These are phyloP conservation scores for Oryza glaberrima DNA, from an alignment of 176 grass and related monocot species.

Conservation along the genomic window DNA sequence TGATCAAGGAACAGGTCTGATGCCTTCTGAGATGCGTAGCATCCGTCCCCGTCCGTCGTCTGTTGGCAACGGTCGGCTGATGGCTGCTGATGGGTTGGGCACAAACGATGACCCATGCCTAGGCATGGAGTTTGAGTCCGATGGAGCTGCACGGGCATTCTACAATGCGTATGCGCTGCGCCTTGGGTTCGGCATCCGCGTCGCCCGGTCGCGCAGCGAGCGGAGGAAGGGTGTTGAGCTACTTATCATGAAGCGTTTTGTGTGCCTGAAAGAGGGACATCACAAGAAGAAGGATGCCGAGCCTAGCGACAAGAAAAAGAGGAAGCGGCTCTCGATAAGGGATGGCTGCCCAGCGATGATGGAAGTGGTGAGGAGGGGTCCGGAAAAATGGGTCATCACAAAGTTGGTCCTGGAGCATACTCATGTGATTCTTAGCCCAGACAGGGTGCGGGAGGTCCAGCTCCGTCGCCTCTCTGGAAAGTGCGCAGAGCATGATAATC, in stretches of 20 bases:
- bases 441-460: conserved; percentile 73
- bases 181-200: conserved; percentile 88
- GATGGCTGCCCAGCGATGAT: conserved; percentile 97
- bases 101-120: conserved; percentile 57
- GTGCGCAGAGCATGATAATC: conserved; percentile 64
- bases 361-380: conserved; percentile 77
- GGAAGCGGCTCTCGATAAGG: conserved; percentile 85
- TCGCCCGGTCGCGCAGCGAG: conserved; percentile 84
- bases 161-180: conserved; percentile 71
- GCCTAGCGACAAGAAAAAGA: conserved; percentile 63
- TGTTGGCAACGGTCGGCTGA: conserved; percentile 41
- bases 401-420: conserved; percentile 89
- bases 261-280: conserved; percentile 98
- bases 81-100: conserved; percentile 40
- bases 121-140: conserved; percentile 89
- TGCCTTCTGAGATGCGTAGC: conserved; percentile 34
- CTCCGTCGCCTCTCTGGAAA: conserved; percentile 62
- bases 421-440: conserved; percentile 79
- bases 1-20: conserved; percentile 36
- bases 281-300: conserved; percentile 80
- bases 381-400: conserved; percentile 71
- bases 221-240: conserved; percentile 77
- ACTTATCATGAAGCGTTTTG: conserved; percentile 94
- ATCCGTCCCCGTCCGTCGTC: background rate
- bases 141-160: conserved; percentile 64